Evolutionary conservation across 1,139 yeast genomes (phyloP).

Genomic region (Wickerhamomyces sp.): DNA sequence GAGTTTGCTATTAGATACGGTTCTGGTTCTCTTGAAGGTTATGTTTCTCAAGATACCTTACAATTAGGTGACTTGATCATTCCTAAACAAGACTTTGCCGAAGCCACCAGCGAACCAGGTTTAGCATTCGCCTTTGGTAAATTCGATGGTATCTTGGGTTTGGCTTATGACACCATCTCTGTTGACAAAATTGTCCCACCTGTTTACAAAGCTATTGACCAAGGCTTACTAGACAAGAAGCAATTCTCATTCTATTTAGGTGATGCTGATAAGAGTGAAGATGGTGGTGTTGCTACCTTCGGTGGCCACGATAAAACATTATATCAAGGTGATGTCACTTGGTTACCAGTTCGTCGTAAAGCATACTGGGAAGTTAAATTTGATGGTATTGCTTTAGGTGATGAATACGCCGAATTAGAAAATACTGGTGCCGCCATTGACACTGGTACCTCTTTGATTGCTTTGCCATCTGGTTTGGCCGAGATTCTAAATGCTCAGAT

Average conservation of each 20-base stretch:
- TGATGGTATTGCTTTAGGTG: constrained; percentile 86
- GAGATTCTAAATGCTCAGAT: constrained; percentile 92
- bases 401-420: constrained; percentile 78
- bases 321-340: constrained; percentile 77
- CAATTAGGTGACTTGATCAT: constrained; percentile 79
- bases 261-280: constrained; percentile 59
- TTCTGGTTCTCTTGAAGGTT: constrained; percentile 89
- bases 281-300: constrained; percentile 89
- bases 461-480: constrained; percentile 91
- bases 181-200: constrained; percentile 91
- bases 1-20: constrained; percentile 86
- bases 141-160: constrained; percentile 94
- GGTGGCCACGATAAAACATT: constrained; percentile 85
- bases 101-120: constrained; percentile 96
- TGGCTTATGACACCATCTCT: constrained; percentile 88
- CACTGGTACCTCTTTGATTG: constrained; percentile 95
- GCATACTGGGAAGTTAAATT: constrained; percentile 99
- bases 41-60: constrained; percentile 78
- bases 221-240: constrained; percentile 76
- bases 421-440: constrained; percentile 95
- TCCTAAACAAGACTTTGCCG: constrained; percentile 90
- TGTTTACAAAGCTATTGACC: constrained; percentile 77
- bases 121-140: constrained; percentile 97
- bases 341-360: constrained; percentile 97
- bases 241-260: constrained; percentile 91